These are phyloP conservation scores for Backusella australiensis DNA, from an alignment of 192 early-diverging fungal genomes.

Conservation along the genomic window DNA sequence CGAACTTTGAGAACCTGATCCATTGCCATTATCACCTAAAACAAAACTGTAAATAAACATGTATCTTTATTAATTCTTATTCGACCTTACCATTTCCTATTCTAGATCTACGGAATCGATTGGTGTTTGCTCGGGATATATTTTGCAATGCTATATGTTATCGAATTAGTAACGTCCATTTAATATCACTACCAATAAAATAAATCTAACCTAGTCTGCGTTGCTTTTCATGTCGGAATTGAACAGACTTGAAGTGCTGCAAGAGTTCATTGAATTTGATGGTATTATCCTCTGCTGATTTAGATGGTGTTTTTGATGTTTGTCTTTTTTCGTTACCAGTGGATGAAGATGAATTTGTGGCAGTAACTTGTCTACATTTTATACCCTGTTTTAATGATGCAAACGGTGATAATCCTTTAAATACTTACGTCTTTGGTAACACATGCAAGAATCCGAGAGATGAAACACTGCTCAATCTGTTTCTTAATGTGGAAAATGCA, in stretches of 20 bases:
- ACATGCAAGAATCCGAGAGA: constrained; percentile 63
- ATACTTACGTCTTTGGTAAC: constrained; percentile 50
- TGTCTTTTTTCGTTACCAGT: constrained; percentile 18
- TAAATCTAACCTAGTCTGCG: constrained; percentile 42
- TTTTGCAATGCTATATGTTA: constrained; percentile 7
- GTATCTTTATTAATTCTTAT: no score
- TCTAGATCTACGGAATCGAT: background rate
- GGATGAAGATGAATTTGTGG: constrained; percentile 3
- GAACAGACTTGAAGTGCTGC: constrained; percentile 71
- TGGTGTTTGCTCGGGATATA: background rate
- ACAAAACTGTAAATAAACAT: background rate
- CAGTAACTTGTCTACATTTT: background rate
- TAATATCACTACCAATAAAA: background rate
- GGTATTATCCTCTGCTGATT: constrained; percentile 33
- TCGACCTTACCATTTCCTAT: background rate
- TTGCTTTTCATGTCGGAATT: constrained; percentile 70
- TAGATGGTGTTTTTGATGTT: constrained; percentile 11
- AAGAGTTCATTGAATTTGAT: constrained; percentile 70
- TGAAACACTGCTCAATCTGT: constrained; percentile 87
- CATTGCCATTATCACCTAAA: background rate
- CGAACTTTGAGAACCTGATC: background rate
- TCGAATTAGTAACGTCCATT: background rate
- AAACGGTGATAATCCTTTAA: background rate
- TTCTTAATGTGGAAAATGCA: constrained; percentile 93
- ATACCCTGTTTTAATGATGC: background rate